phyloP scores from a whole-genome alignment of 768 basidiomycete species.

The Strobilomyces confusus region DNA sequence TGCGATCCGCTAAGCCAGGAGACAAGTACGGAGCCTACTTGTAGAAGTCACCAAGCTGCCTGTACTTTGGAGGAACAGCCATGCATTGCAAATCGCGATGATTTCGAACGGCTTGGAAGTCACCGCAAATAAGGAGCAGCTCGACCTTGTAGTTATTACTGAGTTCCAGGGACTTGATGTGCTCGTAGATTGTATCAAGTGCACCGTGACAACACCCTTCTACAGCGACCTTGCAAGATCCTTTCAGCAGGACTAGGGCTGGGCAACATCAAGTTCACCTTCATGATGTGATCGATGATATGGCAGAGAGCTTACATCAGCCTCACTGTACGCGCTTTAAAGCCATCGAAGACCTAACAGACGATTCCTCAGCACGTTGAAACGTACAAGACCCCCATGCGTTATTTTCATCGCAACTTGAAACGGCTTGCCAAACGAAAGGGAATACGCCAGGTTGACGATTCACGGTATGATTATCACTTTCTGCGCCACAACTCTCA shows the following conservation, averaged over 20 bases:
- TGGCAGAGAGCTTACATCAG: slow-evolving; percentile 3
- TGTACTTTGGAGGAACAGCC: slow-evolving; percentile 90
- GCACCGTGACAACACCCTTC: slow-evolving; percentile 96
- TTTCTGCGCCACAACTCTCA: slow-evolving; percentile 1
- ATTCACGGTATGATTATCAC: neutral
- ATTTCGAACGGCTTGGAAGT: slow-evolving; percentile 93
- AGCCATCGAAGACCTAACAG: too few species aligned
- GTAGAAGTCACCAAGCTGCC: slow-evolving; percentile 77
- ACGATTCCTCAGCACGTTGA: too few species aligned
- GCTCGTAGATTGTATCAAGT: slow-evolving; percentile 81
- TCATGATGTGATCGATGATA: slow-evolving; percentile 13
- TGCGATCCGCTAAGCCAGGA: neutral
- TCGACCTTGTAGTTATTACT: slow-evolving; percentile 68
- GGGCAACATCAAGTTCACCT: slow-evolving; percentile 12
- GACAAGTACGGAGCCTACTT: slow-evolving; percentile 40
- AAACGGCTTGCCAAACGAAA: too few species aligned
- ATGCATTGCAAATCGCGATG: slow-evolving; percentile 81
- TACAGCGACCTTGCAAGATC: slow-evolving; percentile 62
- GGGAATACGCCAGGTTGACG: too few species aligned
- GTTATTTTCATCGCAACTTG: too few species aligned
- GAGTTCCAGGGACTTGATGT: slow-evolving; percentile 60
- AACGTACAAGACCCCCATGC: too few species aligned
- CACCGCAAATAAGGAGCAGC: slow-evolving; percentile 88
- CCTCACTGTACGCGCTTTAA: too few species aligned
- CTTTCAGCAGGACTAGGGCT: neutral